phyloP scores from a whole-genome alignment of 164 flowering plant species.

The Stephania japonica region DNA sequence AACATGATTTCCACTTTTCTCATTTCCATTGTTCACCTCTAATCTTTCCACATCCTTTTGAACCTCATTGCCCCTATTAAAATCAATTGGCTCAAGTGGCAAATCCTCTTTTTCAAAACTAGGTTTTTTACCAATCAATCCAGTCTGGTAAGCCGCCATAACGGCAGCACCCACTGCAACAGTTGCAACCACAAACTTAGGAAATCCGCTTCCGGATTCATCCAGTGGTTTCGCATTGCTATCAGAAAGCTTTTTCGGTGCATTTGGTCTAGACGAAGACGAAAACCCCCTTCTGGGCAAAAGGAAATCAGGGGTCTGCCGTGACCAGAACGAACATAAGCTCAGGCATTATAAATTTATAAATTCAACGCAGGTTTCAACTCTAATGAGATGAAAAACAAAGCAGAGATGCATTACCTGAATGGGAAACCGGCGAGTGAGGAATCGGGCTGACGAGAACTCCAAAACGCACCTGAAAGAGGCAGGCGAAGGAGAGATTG shows the following conservation, averaged over 20 bases:
- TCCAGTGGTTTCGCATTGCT: slow-evolving; percentile 34
- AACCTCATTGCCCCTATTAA: slow-evolving; percentile 6
- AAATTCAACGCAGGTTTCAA: background rate
- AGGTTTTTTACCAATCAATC: slow-evolving; percentile 38
- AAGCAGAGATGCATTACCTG: slow-evolving; percentile 31
- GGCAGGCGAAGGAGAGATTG: background rate
- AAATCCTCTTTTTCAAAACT: slow-evolving; percentile 21
- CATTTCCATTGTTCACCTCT: slow-evolving; percentile 14
- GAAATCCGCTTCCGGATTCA: slow-evolving; percentile 24
- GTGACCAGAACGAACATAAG: background rate
- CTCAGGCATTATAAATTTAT: too few relatives aligned
- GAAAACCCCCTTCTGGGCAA: slow-evolving; percentile 52
- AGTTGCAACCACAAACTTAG: slow-evolving; percentile 44
- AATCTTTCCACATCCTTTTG: slow-evolving; percentile 13
- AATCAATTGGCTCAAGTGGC: background rate
- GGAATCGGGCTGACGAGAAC: slow-evolving; percentile 25
- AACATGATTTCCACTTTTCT: slow-evolving; percentile 21
- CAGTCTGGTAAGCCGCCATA: slow-evolving; percentile 50
- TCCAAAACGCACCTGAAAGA: slow-evolving; percentile 38
- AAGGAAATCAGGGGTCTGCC: slow-evolving; percentile 40
- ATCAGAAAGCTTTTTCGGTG: slow-evolving; percentile 22
- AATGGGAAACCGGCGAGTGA: slow-evolving; percentile 24
- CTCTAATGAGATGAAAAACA: background rate
- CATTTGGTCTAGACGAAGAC: slow-evolving; percentile 25
- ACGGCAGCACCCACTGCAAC: slow-evolving; percentile 46